Base-by-base conservation (phyloP, 2,329 filamentous ascomycete genomes). In the Paraphaeosphaeria sporulosa region DNA sequence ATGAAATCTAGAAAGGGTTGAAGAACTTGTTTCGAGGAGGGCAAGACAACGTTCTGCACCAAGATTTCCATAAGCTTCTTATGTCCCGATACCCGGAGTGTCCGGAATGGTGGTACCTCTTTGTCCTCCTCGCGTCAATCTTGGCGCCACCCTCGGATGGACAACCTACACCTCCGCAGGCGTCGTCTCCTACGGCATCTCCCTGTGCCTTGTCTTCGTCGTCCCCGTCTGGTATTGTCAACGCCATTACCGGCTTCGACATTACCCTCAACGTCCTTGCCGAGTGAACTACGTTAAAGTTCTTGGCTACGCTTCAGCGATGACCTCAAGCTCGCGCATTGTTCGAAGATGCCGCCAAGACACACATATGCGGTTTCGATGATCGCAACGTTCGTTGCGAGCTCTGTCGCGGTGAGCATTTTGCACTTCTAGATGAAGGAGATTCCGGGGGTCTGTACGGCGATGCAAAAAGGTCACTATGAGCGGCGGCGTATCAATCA, bases 301-400 rank as follows among this genome's bases (percentile, higher is more conserved):
- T 8, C 62, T 59, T 17, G 62, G 55, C 21, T 64, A 59, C 32
- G 53, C n/a, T 65, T 63, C 49, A 49, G 51, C 52, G 59, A 63
- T 15, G 69, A 71, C 50, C 56, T 71, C 23, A 72, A 70, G 56
- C 54, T 71, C 50, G 67, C 76, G 8, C 77, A 80, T 57, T 87
- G 87, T 72, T 81, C 86, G 76, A 87, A 87, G 77, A 86, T 89
- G 19, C 86, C 87, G 5, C 87, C 87, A 0, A 82, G 84, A 12
- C 82, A 87, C 32, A 85, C 86, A 3, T 89, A 89, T 65, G 75
- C 79, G 23, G 86, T 85, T 0, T 86, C 89, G 72, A 85, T 88
- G 69, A 76, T 84, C 10, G 85, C 86, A 36, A 88, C 85, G 2
- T 76, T 87, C 21, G 74, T 86, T 21, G 84, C 82, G 50, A 85